Evolutionary conservation across 371 early-diverging fungal genomes (phyloP).

Genomic region (Nosema bombycis): DNA sequence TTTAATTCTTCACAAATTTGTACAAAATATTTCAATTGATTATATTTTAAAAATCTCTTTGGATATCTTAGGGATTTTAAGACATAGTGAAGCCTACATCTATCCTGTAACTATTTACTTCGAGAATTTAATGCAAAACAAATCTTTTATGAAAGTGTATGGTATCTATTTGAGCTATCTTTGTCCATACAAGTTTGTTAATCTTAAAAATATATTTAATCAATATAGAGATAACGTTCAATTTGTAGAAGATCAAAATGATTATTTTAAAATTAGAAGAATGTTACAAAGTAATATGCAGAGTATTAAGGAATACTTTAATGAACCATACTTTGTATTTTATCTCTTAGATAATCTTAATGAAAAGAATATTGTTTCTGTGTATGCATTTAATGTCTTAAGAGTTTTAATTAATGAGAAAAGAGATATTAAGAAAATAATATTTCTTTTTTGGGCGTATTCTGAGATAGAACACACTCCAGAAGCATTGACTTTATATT

Average conservation of each 20-base stretch:
- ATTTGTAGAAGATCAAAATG: slow-evolving; percentile 36
- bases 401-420: slow-evolving; percentile 38
- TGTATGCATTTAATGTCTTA: slow-evolving; percentile 18
- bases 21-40: slow-evolving; percentile 9
- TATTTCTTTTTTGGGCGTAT: slow-evolving; percentile 33
- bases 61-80: slow-evolving; percentile 28
- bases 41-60: slow-evolving; percentile 22
- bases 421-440: slow-evolving; percentile 27
- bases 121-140: slow-evolving; percentile 15
- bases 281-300: slow-evolving; percentile 37
- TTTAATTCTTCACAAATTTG: slow-evolving; percentile 38
- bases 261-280: slow-evolving; percentile 33
- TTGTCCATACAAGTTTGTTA: slow-evolving; percentile 38
- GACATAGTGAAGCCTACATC: slow-evolving; percentile 20
- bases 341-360: slow-evolving; percentile 42
- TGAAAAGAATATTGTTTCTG: slow-evolving; percentile 27
- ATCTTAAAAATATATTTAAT: slow-evolving; percentile 56
- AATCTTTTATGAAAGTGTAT: slow-evolving; percentile 31
- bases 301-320: slow-evolving; percentile 8
- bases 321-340: not conserved
- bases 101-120: slow-evolving; percentile 29
- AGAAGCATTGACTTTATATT: slow-evolving; percentile 20
- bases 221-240: slow-evolving; percentile 24
- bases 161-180: slow-evolving; percentile 39
- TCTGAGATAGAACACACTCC: slow-evolving; percentile 19